Conservation (phyloP, 306 rosid genomes). For the Citrullus colocynthis region DNA sequence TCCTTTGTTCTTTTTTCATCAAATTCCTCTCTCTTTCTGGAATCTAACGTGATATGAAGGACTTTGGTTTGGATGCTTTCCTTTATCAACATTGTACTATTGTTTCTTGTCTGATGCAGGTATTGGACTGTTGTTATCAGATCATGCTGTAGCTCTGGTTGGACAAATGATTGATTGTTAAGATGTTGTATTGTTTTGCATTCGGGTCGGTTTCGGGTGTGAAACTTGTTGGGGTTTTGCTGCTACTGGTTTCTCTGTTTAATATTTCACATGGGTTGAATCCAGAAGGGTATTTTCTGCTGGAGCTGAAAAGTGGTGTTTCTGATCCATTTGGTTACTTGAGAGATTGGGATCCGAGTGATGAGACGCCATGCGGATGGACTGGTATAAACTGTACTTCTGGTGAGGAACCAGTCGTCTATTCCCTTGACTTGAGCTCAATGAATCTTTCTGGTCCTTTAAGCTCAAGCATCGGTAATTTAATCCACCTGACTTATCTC, state of each 20-base stretch:
- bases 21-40: neutral
- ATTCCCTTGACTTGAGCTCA: constrained; percentile 41
- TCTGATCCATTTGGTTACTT: constrained; percentile 24
- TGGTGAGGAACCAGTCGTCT: constrained; percentile 30
- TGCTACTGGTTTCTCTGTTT: constrained; percentile 27
- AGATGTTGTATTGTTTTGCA: constrained; percentile 34
- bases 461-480: constrained; percentile 40
- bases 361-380: constrained; percentile 76
- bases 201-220: constrained; percentile 19
- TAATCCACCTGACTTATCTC: constrained; percentile 44
- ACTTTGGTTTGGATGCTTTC: neutral
- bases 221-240: constrained; percentile 27
- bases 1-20: neutral
- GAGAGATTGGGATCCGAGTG: constrained; percentile 47
- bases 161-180: constrained; percentile 11
- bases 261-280: constrained; percentile 56
- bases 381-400: constrained; percentile 52
- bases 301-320: constrained; percentile 49
- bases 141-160: constrained; percentile 7
- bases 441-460: constrained; percentile 59
- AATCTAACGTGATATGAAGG: neutral
- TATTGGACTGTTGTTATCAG: constrained; percentile 6
- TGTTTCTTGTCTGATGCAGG: constrained; percentile 23
- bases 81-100: neutral
- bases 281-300: constrained; percentile 53